A percentile compares a stretch with the other conserved stretches of the same genome.
These are phyloP conservation scores for Aspergillus sclerotiicarbonarius DNA, from an alignment of 495 filamentous ascomycete genomes.

Conservation along the genomic window DNA sequence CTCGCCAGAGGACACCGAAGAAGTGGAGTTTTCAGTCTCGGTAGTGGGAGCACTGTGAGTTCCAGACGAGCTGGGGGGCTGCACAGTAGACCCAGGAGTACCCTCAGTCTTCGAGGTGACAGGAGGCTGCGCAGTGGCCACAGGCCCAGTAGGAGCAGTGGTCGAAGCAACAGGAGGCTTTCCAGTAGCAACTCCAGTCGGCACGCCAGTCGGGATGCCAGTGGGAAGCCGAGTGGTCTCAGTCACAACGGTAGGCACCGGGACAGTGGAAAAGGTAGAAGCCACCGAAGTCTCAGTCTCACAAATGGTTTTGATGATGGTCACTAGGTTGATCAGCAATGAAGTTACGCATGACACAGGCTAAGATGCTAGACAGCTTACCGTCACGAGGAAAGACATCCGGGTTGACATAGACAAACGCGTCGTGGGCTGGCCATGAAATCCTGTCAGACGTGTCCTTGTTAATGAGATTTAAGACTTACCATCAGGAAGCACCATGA, in stretches of 20 bases:
- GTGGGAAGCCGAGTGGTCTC: background rate
- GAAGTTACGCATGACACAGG: background rate
- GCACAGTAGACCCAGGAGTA: conserved; percentile 1
- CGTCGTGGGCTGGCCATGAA: conserved; percentile 2
- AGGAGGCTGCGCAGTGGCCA: background rate
- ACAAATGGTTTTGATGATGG: conserved; percentile 24
- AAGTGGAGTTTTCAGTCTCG: conserved; percentile 4
- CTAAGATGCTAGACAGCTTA: background rate
- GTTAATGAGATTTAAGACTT: background rate
- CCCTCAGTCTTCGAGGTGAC: background rate
- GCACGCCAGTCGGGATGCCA: background rate
- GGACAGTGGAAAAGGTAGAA: background rate
- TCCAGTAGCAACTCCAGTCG: background rate
- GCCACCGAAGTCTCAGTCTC: conserved; percentile 12
- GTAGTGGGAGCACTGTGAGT: conserved; percentile 2
- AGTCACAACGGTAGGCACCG: background rate
- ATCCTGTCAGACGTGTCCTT: background rate
- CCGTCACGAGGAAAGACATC: conserved; percentile 13
- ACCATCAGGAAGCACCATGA: conserved; percentile 3
- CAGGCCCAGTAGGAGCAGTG: conserved; percentile 1
- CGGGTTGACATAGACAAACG: conserved; percentile 1
- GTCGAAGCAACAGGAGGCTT: background rate
- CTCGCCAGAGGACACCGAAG: conserved; percentile 10
- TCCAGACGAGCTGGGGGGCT: conserved; percentile 5
- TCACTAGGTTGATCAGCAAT: conserved; percentile 10